Base-by-base conservation (phyloP, 1,139 yeast species). In the Candida freyschussii region DNA sequence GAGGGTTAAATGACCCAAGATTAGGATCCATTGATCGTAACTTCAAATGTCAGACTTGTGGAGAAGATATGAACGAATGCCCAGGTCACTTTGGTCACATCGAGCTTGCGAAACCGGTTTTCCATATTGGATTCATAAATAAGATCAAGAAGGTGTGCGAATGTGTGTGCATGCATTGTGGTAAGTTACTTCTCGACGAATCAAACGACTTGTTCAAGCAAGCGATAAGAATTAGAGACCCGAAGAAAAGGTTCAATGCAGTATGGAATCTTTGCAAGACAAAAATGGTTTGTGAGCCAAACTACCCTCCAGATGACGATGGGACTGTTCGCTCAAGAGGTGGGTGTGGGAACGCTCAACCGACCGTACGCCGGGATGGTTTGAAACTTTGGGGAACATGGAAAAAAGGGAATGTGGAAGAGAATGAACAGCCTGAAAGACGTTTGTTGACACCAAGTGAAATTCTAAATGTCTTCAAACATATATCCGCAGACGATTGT, bases 11-110 rank as follows among this genome's bases (percentile, higher is more conserved):
- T 57, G 98, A 93, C 57, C 97, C 98, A 38, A 78, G 97, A 52
- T 69, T 93, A 44, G 99, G 99, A 34, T 85, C 97, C 9, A 91
- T 91, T 50, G 99, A 93, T 62, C 78, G 98, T 59, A 89, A 87
- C 59, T 84, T 83, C 70, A 85, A 86, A 65, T 91, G 99, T 70
- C 97, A 89, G 67, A 91, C 99, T 21, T 91, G 99, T 71, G 95
- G 96, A 53, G 98, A 91, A 62, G 96, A 93, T 54, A 91, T 91
- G 96, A 86, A 93, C 40, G 98, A 91, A 58, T 93, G 99, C 63
- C 97, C 97, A 2, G 99, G 99, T 40, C 99, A 93, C 66, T 93
- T 93, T 63, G 99, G 99, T 47, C 98, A 93, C 57, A 93, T 93
- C 41, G 98, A 93, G 58, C 72, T 93, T 46, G 97, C 98, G 22